Evolutionary conservation across 495 filamentous ascomycete species (phyloP), one percentile per base, ranked within the genome.

Genomic region (Oidiodendron maius): DNA sequence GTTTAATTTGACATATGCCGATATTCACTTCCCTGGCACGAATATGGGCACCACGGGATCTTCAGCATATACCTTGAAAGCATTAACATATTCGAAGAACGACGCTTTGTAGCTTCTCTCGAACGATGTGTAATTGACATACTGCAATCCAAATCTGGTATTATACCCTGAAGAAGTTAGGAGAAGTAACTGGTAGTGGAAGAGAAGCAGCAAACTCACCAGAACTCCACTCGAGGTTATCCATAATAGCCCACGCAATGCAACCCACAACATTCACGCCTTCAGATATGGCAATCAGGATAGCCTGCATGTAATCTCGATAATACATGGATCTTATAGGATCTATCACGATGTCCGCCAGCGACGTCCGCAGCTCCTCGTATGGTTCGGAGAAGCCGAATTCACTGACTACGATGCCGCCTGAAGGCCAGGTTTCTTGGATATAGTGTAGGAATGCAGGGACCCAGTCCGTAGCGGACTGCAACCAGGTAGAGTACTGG

Each of bases 81-180:
- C 70, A 55, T 70, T 65, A 12, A 73, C 66, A 41, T 67, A 42
- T 35, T 73, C 70, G 48, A 73, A 74, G 41, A 71, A 67, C 44
- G 65, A 69, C 51, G 64, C 64, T 56, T 71, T 71, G 46, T 64
- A 73, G 17, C 50, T 46, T n/a, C 70, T 48, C 30, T 67, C 51
- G 30, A 61, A 60, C 3, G 59, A 62, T 1, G 64, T 68, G 15
- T 63, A 57, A 52, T 74, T 66, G 2, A 74, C 68, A 22, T 46
- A 46, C 35, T 50, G 52, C 43, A 43, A 40, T 9, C 41, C 41
- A 46, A 50, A 45, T 20, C 37, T 46, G 13, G 15, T 30, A 32
- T 36, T 11, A 16, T 46, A 46, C n/a, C 44, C 44, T 36, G 8
- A 12, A 15, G 10, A 18, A 18, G 17, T 11, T 44, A 1, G 25